phyloP scores from a whole-genome alignment of 164 flowering plant species.

The Cinnamomum chago region DNA sequence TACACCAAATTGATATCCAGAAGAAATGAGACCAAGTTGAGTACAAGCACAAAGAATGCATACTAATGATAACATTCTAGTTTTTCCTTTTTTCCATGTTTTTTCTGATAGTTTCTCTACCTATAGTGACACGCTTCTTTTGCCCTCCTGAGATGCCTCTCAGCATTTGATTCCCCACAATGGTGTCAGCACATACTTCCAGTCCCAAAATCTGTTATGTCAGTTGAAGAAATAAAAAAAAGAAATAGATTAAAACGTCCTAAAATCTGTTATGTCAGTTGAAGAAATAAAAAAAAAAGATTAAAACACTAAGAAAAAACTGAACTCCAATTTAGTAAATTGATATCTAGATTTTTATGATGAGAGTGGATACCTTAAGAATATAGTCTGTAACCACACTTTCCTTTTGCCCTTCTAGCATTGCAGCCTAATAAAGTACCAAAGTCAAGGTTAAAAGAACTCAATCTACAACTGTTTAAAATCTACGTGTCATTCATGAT shows the following conservation, averaged over 20 bases:
- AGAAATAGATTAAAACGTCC: too few species aligned
- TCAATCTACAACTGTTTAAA: neutral
- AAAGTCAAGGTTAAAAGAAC: neutral
- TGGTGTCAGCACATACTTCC: slow-evolving; percentile 25
- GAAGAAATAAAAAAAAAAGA: neutral
- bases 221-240: neutral
- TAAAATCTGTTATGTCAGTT: neutral
- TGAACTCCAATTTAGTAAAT: neutral
- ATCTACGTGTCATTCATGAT: neutral
- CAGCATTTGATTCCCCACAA: slow-evolving; percentile 25
- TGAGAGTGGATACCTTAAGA: slow-evolving; percentile 40
- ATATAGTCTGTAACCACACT: slow-evolving; percentile 67
- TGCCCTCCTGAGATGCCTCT: slow-evolving; percentile 30
- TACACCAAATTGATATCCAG: slow-evolving; percentile 1
- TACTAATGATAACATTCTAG: neutral
- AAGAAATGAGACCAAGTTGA: neutral
- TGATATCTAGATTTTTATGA: neutral
- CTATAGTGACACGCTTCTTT: slow-evolving; percentile 27
- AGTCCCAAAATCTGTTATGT: slow-evolving; percentile 23
- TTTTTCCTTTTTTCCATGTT: neutral
- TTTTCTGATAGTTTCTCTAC: neutral
- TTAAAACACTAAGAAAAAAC: neutral
- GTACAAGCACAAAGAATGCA: too few species aligned
- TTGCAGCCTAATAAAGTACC: slow-evolving; percentile 40
- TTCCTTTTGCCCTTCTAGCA: slow-evolving; percentile 59